Conservation (phyloP, 768 basidiomycete genomes). For the Mrakia gelida region DNA sequence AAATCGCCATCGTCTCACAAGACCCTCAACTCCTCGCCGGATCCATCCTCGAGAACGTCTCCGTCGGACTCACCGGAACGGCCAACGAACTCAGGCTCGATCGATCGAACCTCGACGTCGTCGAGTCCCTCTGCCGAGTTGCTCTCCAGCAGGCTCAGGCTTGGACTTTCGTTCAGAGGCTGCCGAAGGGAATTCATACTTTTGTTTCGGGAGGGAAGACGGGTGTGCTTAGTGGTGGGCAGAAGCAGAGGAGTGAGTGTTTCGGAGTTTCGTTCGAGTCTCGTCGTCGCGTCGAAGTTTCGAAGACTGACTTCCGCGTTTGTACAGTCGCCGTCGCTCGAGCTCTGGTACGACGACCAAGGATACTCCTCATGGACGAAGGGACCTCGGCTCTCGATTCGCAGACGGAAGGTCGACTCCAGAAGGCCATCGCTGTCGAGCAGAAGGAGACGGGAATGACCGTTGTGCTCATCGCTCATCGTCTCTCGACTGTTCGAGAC, state of each 20-base stretch:
- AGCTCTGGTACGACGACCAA: conserved; percentile 32
- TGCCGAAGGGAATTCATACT: conserved; percentile 41
- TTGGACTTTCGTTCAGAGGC: conserved; percentile 40
- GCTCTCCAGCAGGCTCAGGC: conserved; percentile 42
- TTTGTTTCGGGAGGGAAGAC: conserved; percentile 38
- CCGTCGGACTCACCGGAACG: conserved; percentile 42
- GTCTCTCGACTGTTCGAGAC: conserved; percentile 24
- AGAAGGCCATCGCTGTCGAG: conserved; percentile 27
- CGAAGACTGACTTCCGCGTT: neutral
- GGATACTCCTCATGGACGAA: conserved; percentile 33
- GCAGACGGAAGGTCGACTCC: conserved; percentile 25
- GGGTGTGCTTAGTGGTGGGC: conserved; percentile 43
- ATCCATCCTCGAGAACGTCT: conserved; percentile 44
- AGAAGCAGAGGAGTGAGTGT: conserved; percentile 33
- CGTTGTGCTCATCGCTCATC: conserved; percentile 33
- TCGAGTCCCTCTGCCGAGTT: conserved; percentile 33
- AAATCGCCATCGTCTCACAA: conserved; percentile 29
- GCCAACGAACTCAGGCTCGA: conserved; percentile 34
- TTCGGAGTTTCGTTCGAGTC: too few species aligned
- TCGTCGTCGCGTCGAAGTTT: neutral
- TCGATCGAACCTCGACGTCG: conserved; percentile 36
- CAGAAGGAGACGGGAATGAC: conserved; percentile 33
- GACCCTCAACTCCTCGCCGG: conserved; percentile 32
- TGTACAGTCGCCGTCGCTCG: conserved; percentile 30
- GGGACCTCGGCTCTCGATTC: conserved; percentile 33